These are phyloP conservation scores for Samsoniella hepiali DNA, from an alignment of 2,329 filamentous ascomycete species.

Conservation along the genomic window DNA sequence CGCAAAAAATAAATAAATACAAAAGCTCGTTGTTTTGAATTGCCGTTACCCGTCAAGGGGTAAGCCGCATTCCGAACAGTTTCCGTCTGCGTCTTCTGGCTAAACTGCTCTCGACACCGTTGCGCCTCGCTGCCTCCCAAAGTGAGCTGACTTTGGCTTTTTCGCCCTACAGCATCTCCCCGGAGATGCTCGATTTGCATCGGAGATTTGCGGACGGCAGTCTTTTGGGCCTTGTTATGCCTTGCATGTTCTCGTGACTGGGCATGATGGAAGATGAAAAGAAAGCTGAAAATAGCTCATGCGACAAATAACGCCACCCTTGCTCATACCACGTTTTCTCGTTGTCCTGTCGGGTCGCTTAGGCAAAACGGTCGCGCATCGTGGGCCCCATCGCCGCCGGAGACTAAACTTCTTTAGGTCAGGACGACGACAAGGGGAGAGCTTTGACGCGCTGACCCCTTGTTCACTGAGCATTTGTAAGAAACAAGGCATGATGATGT, in stretches of 20 bases:
- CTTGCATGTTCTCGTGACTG: neutral
- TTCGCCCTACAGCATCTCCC: neutral
- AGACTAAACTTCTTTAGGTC: constrained; percentile 10
- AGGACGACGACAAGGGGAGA: neutral
- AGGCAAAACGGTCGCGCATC: neutral
- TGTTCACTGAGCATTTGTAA: neutral
- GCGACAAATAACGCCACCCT: neutral
- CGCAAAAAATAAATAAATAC: no score
- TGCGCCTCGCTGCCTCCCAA: neutral
- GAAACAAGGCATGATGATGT: neutral
- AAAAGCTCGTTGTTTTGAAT: no score
- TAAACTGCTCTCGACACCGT: neutral
- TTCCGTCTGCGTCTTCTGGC: no score
- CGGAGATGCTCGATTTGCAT: constrained; percentile 6
- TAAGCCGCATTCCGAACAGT: no score
- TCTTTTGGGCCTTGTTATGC: neutral
- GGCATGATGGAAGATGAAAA: neutral
- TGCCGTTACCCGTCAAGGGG: no score
- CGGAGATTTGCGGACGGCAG: constrained; percentile 6
- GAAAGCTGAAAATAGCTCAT: constrained; percentile 4
- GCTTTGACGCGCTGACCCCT: neutral
- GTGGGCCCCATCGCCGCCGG: neutral
- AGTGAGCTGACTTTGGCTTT: constrained; percentile 5
- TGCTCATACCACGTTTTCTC: neutral
- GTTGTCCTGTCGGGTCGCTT: no score